Evolutionary conservation across 352 stramenopile genomes (phyloP).

Genomic region (Blastocystis sp.): DNA sequence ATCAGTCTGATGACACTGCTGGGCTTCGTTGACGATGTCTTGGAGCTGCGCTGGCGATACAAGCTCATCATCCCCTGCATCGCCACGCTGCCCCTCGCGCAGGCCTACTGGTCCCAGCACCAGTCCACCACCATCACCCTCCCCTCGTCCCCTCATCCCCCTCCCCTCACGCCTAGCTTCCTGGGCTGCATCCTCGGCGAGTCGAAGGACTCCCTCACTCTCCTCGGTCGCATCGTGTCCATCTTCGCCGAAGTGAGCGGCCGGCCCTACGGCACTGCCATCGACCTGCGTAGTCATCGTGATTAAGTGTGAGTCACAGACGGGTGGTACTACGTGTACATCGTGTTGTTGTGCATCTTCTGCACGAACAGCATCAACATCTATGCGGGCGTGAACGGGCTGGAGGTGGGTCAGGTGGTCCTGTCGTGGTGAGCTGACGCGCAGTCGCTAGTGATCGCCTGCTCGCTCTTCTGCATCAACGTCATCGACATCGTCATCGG

Average conservation of each 20-base stretch:
- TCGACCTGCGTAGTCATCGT: constrained; percentile 2
- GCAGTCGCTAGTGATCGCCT: constrained; percentile 79
- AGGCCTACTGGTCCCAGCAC: constrained; percentile 38
- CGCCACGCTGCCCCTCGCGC: constrained; percentile 87
- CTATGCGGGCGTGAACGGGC: constrained; percentile 95
- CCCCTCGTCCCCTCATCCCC: neutral
- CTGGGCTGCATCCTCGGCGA: constrained; percentile 27
- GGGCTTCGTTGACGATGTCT: constrained; percentile 88
- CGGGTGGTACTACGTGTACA: constrained; percentile 93
- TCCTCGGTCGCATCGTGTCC: constrained; percentile 19
- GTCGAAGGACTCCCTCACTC: neutral
- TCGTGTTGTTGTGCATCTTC: constrained; percentile 96
- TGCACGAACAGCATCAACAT: constrained; percentile 99
- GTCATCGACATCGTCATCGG: constrained; percentile 86
- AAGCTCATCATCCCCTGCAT: constrained; percentile 93
- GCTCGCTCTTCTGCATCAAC: constrained; percentile 89
- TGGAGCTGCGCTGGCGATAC: constrained; percentile 89
- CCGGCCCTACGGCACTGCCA: constrained; percentile 21
- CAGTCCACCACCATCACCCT: constrained; percentile 25
- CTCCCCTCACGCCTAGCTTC: constrained; percentile 2
- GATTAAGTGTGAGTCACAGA: constrained; percentile 87
- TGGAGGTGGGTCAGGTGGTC: constrained; percentile 90
- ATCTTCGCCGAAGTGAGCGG: constrained; percentile 39
- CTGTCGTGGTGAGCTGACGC: constrained; percentile 67
- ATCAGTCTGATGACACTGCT: constrained; percentile 86